Base-by-base conservation (phyloP, 371 early-diverging fungal genomes). In the Syncephalastrum sp. region DNA sequence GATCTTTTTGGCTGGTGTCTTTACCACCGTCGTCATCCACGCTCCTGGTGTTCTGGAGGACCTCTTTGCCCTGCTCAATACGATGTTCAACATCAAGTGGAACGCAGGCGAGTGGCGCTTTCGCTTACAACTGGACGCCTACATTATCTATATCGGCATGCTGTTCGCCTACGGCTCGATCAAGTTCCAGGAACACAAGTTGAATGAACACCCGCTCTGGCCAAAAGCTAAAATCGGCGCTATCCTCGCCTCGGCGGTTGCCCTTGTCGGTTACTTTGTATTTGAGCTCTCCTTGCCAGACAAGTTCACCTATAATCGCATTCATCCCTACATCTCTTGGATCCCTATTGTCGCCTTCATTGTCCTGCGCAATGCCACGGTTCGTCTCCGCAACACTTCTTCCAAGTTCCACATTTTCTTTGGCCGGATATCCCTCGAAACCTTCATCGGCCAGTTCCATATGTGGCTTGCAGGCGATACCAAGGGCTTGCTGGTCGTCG, bases 381-480 rank as follows among this genome's bases (percentile, higher is more conserved):
- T 60, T 2, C 45, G 47, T 4, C 60, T 86, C 42, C 76, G 90
- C 13, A 69, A 73, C 48, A 80, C 75, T 14, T 68, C 82, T 29
- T 85, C 85, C 23, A 50, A 64, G 1, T 75, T 81, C 23, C 86
- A 74, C 65, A 50, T 75, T 0, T 85, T 82, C 50, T 71, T 88
- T 27, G 92, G 91, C 13, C 75, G 71, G 21, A 82, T 82, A 51
- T 87, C 86, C 2, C 66, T 91, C 3, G 92, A 91, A 64, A 87
- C 89, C 4, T 90, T 89, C 54, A 85, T 90, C 62, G 84, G 88
- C 7, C 92, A 91, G 65, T 90, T 84, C 62, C 92, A 91, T 57
- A 74, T 90, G 61, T 90, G 88, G 83, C 63, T 91, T 33, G 90
- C 87, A 1, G 85, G 79, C 5, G 90, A 90, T 53, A 89, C 89